These are phyloP conservation scores for Oryza rufipogon DNA, from an alignment of 176 grass and related monocot species.

Conservation along the genomic window DNA sequence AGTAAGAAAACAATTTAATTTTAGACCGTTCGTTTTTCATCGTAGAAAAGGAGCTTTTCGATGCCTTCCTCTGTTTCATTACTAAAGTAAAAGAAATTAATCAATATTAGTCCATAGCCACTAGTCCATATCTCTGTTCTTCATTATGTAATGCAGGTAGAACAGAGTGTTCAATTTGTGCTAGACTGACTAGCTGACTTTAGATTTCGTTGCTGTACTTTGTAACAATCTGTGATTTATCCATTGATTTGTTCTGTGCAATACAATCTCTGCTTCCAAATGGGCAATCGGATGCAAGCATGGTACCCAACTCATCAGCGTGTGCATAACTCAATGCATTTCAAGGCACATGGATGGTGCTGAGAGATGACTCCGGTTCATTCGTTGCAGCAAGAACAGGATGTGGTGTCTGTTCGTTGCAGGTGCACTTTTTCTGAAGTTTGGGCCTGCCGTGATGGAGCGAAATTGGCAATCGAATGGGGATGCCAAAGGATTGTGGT, in stretches of 20 bases:
- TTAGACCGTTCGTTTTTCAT: too few species aligned
- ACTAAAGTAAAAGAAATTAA: too few species aligned
- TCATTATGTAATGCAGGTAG: too few species aligned
- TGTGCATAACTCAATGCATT: not conserved
- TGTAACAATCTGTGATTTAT: not conserved
- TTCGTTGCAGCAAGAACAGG: not conserved
- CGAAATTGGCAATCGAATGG: not conserved
- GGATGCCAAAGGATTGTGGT: not conserved
- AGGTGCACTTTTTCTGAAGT: too few species aligned
- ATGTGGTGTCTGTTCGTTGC: too few species aligned
- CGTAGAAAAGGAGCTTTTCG: too few species aligned
- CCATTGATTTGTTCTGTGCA: not conserved
- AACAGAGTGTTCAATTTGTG: too few species aligned
- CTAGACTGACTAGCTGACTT: not conserved
- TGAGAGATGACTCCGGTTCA: not conserved
- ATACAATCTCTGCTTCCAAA: not conserved
- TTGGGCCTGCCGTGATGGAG: not conserved
- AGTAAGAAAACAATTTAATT: too few species aligned
- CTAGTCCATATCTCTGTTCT: too few species aligned
- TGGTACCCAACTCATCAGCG: not conserved
- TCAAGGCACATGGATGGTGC: not conserved
- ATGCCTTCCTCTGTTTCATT: too few species aligned
- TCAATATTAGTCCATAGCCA: too few species aligned
- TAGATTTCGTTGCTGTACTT: not conserved
- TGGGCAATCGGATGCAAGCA: not conserved